Base-by-base conservation (phyloP, 768 basidiomycete genomes). In the Sporobolomyces roseus region DNA sequence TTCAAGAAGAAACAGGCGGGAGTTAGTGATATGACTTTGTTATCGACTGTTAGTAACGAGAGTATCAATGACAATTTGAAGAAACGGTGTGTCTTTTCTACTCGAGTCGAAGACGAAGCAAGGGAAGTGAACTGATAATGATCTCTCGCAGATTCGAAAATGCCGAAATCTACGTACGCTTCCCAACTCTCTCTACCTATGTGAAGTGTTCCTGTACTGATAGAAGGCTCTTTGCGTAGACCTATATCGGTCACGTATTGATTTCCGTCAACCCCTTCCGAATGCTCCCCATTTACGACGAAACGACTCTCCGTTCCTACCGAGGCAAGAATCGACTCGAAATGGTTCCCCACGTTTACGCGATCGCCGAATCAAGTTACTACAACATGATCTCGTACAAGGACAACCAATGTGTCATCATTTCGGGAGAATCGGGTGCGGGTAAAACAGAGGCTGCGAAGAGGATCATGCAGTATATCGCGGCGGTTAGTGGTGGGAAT, bases 391-490 rank as follows among this genome's bases (percentile, higher is more conserved):
- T 92, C 72, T 91, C 93, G 33, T 96, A 99, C 80, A 89, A 93
- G 79, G 94, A 99, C 80, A 99, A 98, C 77, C 96, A 99, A 81
- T 98, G 94, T 78, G 94, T 99, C 62, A 99, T 99, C 80, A 98
- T 99, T 76, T 93, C 93, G 41, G 96, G 96, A 62, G 96, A 99
- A 81, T 97, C 93, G 21, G 96, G 96, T 58, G 96, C 96, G 6
- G 96, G 96, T 58, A 99, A 99, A 83, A 99, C 96, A 4, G 96
- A 98, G 79, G 96, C 96, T 4, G 96, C 96, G 27, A 98, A 98
- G 79, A 86, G 93, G 55, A 98, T 99, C 79, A 99, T 99, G 96
- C 93, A 97, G 78, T 99, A 99, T 77, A 94, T 99, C 74, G 96
- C 96, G 21, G 96, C 91, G 14, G 96, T 98, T 0, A 92, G 91